A percentile compares a stretch with the other conserved stretches of the same genome.
These are phyloP conservation scores for Noccaea caerulescens DNA, from an alignment of 345 rosid genomes.

Conservation along the genomic window DNA sequence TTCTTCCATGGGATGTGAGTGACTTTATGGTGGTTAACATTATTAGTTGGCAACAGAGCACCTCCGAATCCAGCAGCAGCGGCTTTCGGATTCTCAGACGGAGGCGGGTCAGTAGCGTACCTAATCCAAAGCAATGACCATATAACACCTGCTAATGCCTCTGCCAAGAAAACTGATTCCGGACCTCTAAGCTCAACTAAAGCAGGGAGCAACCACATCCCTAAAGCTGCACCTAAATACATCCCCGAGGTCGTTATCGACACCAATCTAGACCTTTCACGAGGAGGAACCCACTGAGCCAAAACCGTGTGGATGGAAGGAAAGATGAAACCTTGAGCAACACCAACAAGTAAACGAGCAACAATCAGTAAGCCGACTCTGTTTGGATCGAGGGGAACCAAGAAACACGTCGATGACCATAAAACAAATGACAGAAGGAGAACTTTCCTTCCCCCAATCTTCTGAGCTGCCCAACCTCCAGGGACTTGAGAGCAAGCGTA, in stretches of 20 bases:
- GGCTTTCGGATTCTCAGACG: constrained; percentile 90
- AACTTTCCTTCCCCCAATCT: constrained; percentile 82
- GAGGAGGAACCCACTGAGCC: constrained; percentile 99
- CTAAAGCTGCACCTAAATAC: constrained; percentile 97
- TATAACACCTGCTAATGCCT: constrained; percentile 80
- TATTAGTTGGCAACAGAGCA: constrained; percentile 68
- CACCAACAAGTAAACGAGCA: constrained; percentile 96
- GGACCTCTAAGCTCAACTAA: constrained; percentile 88
- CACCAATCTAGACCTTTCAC: constrained; percentile 93
- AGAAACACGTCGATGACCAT: constrained; percentile 90
- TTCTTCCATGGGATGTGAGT: constrained; percentile 85
- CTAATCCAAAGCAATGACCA: constrained; percentile 90
- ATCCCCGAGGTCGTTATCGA: constrained; percentile 95
- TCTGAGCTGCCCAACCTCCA: constrained; percentile 99
- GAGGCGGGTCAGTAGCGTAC: constrained; percentile 87
- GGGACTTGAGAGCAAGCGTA: constrained; percentile 97
- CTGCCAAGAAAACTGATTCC: constrained; percentile 81
- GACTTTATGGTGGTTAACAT: constrained; percentile 66
- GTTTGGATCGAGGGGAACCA: constrained; percentile 84
- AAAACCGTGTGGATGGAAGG: constrained; percentile 96
- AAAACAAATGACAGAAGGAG: constrained; percentile 85
- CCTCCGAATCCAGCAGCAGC: constrained; percentile 84
- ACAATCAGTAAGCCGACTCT: constrained; percentile 60
- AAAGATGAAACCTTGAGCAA: constrained; percentile 96
- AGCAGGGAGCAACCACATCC: constrained; percentile 91